Base-by-base conservation (phyloP, 768 basidiomycete genomes). In the Agrocybe praecox region DNA sequence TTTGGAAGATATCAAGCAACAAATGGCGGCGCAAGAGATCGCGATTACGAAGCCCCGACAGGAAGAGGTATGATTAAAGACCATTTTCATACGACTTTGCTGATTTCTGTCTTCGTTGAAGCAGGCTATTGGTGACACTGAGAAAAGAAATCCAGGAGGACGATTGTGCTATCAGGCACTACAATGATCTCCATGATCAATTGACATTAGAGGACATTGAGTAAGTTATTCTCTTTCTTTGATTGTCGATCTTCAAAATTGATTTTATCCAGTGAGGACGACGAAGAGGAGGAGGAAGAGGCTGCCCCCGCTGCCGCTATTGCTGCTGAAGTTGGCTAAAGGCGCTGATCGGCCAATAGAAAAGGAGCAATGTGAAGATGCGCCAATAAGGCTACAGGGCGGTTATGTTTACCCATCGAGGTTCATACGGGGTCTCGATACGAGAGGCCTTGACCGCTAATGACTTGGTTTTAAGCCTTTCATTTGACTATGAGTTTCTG, bases 161-260 rank as follows among this genome's bases (percentile, higher is more conserved):
- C 58, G 81, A 84, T 19, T 69, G 69, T 7, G 76, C 74, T 48
- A 73, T 96, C 29, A 79, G 82, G 6, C 83, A 90, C 62, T 90
- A 85, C 82, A 77, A 78, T 22, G 79, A 75, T 14, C 72, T 86
- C 62, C 91, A 95, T 55, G 89, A 93, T 49, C 82, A 86, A 46
- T 81, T 99, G 12, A 80, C 74, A 58, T 76, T 99, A 33, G 85
- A 89, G 57, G 92, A 95, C 15, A 84, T 98, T 47, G 95, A 97
- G 92, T 96, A 70, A 72, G 93, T 74, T n/a, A 7, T 43, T 33
- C 22, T 21, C 17, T 42, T 19, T 21, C 53, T 12, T 15, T 21
- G 5, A 22, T 23, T 36, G n/a, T 21, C 23, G 6, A 22, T 2
- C 8, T 21, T 15, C 52, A 29, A 40, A 49, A 59, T 10, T 56